These are phyloP conservation scores for Murraya koenigii DNA, from an alignment of 345 rosid species.

Conservation along the genomic window DNA sequence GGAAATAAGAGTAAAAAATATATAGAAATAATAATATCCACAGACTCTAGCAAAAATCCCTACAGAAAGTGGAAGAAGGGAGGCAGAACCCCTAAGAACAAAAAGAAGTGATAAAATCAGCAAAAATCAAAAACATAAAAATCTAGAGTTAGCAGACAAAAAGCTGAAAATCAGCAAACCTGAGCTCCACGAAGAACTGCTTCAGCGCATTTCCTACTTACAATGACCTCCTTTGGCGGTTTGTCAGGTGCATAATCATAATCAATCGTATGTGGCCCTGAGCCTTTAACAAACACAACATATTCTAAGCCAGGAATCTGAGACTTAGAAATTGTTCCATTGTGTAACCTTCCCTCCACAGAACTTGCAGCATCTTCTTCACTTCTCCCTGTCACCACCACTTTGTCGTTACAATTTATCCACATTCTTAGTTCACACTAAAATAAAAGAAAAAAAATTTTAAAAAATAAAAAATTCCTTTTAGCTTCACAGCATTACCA, in stretches of 20 bases:
- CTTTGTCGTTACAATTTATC: neutral
- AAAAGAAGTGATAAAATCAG: neutral
- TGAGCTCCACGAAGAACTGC: slow-evolving; percentile 99
- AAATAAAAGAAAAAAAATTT: too few species aligned
- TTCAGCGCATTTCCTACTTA: slow-evolving; percentile 97
- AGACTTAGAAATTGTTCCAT: slow-evolving; percentile 49
- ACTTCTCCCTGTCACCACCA: neutral
- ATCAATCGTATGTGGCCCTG: slow-evolving; percentile 75
- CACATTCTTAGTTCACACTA: neutral
- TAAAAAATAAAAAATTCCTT: too few species aligned
- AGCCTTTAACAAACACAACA: slow-evolving; percentile 81
- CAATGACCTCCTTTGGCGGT: slow-evolving; percentile 89
- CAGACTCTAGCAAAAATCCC: neutral
- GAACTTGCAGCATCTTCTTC: slow-evolving; percentile 1
- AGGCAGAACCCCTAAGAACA: neutral
- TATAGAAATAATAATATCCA: neutral
- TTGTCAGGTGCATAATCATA: slow-evolving; percentile 47
- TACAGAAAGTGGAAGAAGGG: neutral
- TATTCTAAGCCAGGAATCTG: slow-evolving; percentile 75
- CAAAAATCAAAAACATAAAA: neutral
- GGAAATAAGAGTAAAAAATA: neutral
- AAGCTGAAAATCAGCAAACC: slow-evolving; percentile 34
- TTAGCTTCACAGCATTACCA: slow-evolving; percentile 14
- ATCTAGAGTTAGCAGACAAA: neutral
- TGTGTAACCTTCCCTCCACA: slow-evolving; percentile 15